Base-by-base conservation (phyloP, 352 stramenopile species). In the Phytophthora colocasiae region DNA sequence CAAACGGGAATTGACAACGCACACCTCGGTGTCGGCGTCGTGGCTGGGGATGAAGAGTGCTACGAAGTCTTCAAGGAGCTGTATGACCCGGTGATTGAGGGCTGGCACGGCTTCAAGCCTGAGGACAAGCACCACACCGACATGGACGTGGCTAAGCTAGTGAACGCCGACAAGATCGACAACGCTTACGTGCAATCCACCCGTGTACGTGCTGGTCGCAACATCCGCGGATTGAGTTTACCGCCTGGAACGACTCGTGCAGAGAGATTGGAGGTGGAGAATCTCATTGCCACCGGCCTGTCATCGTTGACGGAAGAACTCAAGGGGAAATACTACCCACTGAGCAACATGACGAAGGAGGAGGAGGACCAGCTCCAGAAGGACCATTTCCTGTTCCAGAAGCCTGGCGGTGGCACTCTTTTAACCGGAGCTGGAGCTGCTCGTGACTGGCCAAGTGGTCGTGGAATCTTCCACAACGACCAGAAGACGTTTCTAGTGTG, bases 381-480 rank as follows among this genome's bases (percentile, higher is more conserved):
- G 53, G 85, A 96, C 17, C 93, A 97, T 62, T 96, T 98, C 56
- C 64, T 98, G 1, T 98, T 98, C 71, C 89, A 98, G 53, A 97
- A 98, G 75, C 95, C 95, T 1, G 92, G 95, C 1, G 90, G 93
- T 2, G 87, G 84, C 24, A 96, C 90, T 12, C 58, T 97, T 39
- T 75, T 95, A 24, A 96, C 84, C 11, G 85, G 85, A 22, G 90
- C 93, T 9, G 90, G 93, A 10, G 90, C 95, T 2, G 92, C 91
- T 1, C 81, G 92, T n/a, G 92, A 97, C 78, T 98, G 95, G 93
- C 95, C 95, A 0, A 90, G 94, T 58, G 93, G 85, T 17, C 83
- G 95, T 61, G 95, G 92, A n/a, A 95, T 98, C 59, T 98, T 96
- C 70, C 87, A 97, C 72, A 97, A 98, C 58, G 79, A 97, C 67